Evolutionary conservation across 805 yeast genomes (phyloP), one percentile per base, ranked within the genome.

Genomic region (Pichia phayaonensis): DNA sequence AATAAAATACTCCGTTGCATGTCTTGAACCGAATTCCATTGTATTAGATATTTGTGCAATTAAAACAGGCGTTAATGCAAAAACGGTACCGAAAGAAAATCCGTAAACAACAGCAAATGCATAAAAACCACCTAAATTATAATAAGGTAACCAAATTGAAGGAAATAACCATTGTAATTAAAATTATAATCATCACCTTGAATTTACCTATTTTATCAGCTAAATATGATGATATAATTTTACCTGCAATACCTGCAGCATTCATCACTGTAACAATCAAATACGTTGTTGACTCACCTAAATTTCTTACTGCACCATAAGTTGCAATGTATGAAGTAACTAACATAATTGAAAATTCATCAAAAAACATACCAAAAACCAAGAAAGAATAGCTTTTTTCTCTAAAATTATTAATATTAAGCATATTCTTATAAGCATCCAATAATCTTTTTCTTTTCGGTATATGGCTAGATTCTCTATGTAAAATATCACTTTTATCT

Each of bases 101-200:
- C 88, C 88, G 57, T 61, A 61, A 26, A 61, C 24, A 4, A 47
- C 75, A 2, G 84, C 68, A 63, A 80, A 84, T 0, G 71, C 72
- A 56, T 76, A 80, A 46, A 82, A 60, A 0, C 72, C 74, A 4
- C 60, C 65, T 24, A 65, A 53, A 44, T 62, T 62, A 15, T 61
- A 56, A 51, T 78, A 78, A 2, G 90, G 89, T 22, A 83, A 63
- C 88, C 88, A 83, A 23, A 84, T 57, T 0, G 70, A 78, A 72
- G n/a, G 77, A 63, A 1, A 81, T 16, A 0, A 72, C 61, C 54
- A 78, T 72, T 62, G 70, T 11, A 72, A 76, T 38, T 67, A 60
- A 77, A 73, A 77, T 48, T 64, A 47, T 64, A 4, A 73, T 65
- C 60, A 77, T 72, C 6, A 78, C 70, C 58, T 82, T 81, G 59